Evolutionary conservation across 371 early-diverging fungal genomes (phyloP).

Genomic region (Zancudomyces culisetae): DNA sequence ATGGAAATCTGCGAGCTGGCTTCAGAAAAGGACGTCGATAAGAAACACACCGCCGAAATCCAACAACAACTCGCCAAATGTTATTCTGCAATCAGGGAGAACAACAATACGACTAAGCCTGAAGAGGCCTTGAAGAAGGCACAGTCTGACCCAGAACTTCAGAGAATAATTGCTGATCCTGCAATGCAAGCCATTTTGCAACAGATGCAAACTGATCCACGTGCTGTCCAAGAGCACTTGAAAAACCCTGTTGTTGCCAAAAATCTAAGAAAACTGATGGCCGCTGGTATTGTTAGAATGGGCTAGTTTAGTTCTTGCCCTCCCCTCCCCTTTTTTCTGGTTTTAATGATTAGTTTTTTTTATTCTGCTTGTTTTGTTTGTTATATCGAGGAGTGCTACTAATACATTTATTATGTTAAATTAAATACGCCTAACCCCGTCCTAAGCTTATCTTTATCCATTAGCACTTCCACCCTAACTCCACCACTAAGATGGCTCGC

Average conservation of each 20-base stretch:
- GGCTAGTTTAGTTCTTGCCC: not conserved
- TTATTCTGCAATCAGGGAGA: not conserved
- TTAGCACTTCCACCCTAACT: no score
- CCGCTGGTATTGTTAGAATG: not conserved
- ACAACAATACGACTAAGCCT: not conserved
- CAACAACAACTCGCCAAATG: not conserved
- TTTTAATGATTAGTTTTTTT: no score
- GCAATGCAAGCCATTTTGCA: not conserved
- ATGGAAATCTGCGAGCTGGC: not conserved
- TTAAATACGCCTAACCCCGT: no score
- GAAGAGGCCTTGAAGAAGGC: not conserved
- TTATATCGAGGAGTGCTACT: no score
- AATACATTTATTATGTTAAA: no score
- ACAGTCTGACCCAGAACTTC: not conserved
- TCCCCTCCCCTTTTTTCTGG: no score
- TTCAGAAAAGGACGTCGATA: not conserved
- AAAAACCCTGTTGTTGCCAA: not conserved
- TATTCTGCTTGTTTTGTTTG: no score
- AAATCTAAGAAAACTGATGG: not conserved
- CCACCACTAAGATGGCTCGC: no score
- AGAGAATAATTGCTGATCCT: not conserved
- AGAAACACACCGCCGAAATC: not conserved
- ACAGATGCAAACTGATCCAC: not conserved
- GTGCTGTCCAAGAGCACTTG: not conserved
- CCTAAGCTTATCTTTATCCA: no score